Evolutionary conservation across 176 grass and related monocot genomes (phyloP).

Genomic region (Lolium perenne): DNA sequence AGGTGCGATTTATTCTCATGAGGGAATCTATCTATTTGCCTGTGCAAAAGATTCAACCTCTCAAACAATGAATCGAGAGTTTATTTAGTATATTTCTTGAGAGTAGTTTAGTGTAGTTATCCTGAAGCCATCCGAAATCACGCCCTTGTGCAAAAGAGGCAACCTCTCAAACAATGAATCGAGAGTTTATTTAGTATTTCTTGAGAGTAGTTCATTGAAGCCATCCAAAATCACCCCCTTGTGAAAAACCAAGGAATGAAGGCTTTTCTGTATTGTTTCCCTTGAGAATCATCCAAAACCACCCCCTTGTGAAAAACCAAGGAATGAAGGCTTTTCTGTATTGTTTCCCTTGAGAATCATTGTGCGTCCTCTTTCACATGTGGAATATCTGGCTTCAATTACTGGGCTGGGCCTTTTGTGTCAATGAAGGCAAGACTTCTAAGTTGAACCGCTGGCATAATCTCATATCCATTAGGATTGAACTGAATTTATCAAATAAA

Average conservation of each 20-base stretch:
- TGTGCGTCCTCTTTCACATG: background rate
- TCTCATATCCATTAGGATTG: background rate
- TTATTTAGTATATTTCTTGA: background rate
- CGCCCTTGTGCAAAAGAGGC: too few relatives aligned
- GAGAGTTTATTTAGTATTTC: too few relatives aligned
- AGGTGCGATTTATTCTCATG: background rate
- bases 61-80: background rate
- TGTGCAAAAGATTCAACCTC: background rate
- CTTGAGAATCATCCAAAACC: too few relatives aligned
- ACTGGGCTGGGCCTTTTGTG: background rate
- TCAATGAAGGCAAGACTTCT: background rate
- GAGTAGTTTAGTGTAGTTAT: background rate
- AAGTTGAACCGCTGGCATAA: background rate
- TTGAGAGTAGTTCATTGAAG: too few relatives aligned
- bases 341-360: background rate
- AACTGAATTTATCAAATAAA: conserved; percentile 10
- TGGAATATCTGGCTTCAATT: background rate
- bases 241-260: too few relatives aligned
- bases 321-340: background rate
- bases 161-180: too few relatives aligned
- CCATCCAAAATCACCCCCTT: too few relatives aligned
- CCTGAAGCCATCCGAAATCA: background rate
- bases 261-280: too few relatives aligned
- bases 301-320: background rate
- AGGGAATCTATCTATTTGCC: background rate